Evolutionary conservation across 2,329 filamentous ascomycete genomes (phyloP).

Genomic region (Sclerotinia glacialis): DNA sequence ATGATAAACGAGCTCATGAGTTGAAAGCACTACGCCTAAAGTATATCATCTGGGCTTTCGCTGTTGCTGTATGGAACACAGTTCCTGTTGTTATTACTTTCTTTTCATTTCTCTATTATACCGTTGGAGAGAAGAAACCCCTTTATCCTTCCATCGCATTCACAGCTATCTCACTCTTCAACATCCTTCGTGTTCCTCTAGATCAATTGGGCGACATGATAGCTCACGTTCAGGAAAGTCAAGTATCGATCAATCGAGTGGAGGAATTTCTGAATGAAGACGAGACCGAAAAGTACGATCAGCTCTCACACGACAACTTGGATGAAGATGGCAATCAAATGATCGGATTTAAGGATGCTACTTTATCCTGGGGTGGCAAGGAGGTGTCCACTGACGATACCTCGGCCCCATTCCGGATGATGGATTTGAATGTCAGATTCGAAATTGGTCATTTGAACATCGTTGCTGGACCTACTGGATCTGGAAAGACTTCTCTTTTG

Average conservation of each 20-base stretch:
- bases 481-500: slow-evolving; percentile 90
- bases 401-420: slow-evolving; percentile 74
- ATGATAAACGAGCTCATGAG: slow-evolving; percentile 81
- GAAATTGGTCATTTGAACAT: slow-evolving; percentile 84
- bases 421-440: slow-evolving; percentile 82
- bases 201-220: slow-evolving; percentile 99
- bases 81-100: slow-evolving; percentile 95
- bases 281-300: slow-evolving; percentile 92
- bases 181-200: slow-evolving; percentile 84
- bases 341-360: slow-evolving; percentile 82
- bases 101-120: slow-evolving; percentile 92
- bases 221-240: slow-evolving; percentile 94
- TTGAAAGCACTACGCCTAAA: slow-evolving; percentile 74
- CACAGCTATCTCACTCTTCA: slow-evolving; percentile 93
- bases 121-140: slow-evolving; percentile 81
- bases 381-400: slow-evolving; percentile 57
- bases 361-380: slow-evolving; percentile 83
- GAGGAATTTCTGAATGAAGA: slow-evolving; percentile 91
- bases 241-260: slow-evolving; percentile 94
- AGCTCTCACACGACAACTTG: slow-evolving; percentile 68
- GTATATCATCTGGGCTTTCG: slow-evolving; percentile 87
- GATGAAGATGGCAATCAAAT: slow-evolving; percentile 67
- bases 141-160: slow-evolving; percentile 92
- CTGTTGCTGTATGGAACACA: slow-evolving; percentile 94
- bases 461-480: slow-evolving; percentile 88